Evolutionary conservation across 2,329 filamentous ascomycete species (phyloP).

Genomic region (Colletotrichum shisoi): DNA sequence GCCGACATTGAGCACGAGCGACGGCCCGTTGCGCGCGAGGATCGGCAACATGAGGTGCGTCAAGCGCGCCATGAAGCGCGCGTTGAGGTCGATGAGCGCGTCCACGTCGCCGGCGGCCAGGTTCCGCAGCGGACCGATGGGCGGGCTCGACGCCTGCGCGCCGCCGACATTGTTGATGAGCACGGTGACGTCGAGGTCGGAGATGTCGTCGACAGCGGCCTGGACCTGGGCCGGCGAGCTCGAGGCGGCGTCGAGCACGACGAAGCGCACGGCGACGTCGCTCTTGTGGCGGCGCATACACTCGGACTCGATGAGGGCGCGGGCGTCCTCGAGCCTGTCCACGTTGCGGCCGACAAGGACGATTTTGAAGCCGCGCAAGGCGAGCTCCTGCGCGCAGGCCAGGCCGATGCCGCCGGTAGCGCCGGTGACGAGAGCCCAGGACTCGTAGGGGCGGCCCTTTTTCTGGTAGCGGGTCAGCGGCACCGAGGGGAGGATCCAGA

Average conservation of each 20-base stretch:
- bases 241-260: conserved; percentile 45
- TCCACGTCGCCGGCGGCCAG: conserved; percentile 46
- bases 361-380: conserved; percentile 48
- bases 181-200: conserved; percentile 45
- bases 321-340: conserved; percentile 45
- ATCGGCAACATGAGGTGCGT: conserved; percentile 43
- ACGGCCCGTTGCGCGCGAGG: conserved; percentile 43
- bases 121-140: conserved; percentile 44
- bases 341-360: conserved; percentile 47
- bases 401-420: conserved; percentile 49
- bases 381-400: conserved; percentile 47
- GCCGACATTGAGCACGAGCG: conserved; percentile 46
- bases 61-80: conserved; percentile 49
- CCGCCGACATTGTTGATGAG: conserved; percentile 50
- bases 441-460: conserved; percentile 36
- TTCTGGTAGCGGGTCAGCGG: conserved; percentile 43
- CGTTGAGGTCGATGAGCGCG: conserved; percentile 46
- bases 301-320: conserved; percentile 23
- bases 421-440: conserved; percentile 49
- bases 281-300: conserved; percentile 42
- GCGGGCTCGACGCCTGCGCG: conserved; percentile 42
- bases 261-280: conserved; percentile 43
- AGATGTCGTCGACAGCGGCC: conserved; percentile 41
- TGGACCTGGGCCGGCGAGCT: conserved; percentile 45
- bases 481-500: conserved; percentile 41